phyloP scores from a whole-genome alignment of 352 stramenopile genomes.

The Pythium rishiriense region DNA sequence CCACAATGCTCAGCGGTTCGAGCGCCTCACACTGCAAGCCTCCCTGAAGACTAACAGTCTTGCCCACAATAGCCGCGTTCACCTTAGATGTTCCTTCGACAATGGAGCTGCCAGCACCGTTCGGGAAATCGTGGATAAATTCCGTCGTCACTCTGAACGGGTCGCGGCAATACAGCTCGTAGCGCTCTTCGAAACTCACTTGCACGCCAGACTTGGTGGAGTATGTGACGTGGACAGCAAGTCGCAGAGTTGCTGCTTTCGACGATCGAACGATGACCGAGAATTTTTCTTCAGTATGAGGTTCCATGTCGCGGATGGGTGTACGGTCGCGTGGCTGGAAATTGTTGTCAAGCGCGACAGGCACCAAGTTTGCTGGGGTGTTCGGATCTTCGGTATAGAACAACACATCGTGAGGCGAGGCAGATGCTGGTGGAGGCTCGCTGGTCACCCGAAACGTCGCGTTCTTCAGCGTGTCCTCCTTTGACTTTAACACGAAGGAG shows the following conservation, averaged over 20 bases:
- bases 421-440: constrained; percentile 51
- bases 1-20: constrained; percentile 54
- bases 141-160: constrained; percentile 56
- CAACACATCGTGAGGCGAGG: constrained; percentile 43
- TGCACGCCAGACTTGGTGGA: constrained; percentile 64
- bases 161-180: constrained; percentile 60
- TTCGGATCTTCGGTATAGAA: constrained; percentile 49
- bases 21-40: constrained; percentile 50
- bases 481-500: constrained; percentile 54
- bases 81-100: constrained; percentile 32
- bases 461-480: constrained; percentile 69
- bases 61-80: constrained; percentile 62
- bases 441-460: constrained; percentile 52
- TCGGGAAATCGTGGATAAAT: constrained; percentile 70
- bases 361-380: constrained; percentile 30
- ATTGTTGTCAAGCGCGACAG: constrained; percentile 45
- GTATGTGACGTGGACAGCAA: constrained; percentile 62
- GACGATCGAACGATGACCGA: constrained; percentile 61
- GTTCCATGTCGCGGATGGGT: constrained; percentile 40
- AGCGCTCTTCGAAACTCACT: constrained; percentile 66
- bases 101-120: constrained; percentile 33
- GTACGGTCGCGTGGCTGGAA: constrained; percentile 55
- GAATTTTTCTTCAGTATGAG: constrained; percentile 43
- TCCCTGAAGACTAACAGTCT: constrained; percentile 59
- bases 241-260: constrained; percentile 37